Evolutionary conservation across 345 rosid species (phyloP).

Genomic region (Euphorbia tirucalli): DNA sequence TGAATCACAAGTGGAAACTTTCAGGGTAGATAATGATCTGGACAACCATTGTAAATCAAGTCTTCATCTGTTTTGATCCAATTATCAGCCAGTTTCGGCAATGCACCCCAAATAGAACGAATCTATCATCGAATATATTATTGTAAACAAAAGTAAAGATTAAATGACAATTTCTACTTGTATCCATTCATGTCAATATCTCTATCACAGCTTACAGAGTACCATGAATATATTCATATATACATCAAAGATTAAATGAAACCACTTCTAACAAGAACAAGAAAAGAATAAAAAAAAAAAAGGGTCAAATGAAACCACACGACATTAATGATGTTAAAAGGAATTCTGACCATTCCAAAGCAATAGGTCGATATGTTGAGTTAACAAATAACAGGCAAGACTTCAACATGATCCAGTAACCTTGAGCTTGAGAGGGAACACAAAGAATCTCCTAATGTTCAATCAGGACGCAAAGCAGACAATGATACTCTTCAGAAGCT

Average conservation of each 20-base stretch:
- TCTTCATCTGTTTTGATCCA: background rate
- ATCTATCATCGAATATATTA: background rate
- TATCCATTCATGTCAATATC: background rate
- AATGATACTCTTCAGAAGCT: background rate
- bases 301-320: background rate
- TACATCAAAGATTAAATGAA: background rate
- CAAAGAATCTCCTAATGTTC: background rate
- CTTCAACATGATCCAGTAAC: background rate
- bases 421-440: background rate
- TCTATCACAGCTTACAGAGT: constrained; percentile 1
- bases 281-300: too few species aligned
- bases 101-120: background rate
- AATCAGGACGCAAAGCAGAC: background rate
- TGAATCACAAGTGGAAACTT: background rate
- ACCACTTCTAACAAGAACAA: too few species aligned
- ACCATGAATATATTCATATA: background rate
- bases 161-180: background rate
- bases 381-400: background rate
- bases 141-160: background rate
- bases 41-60: background rate
- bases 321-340: background rate
- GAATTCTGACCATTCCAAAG: background rate
- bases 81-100: too few species aligned
- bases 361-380: background rate
- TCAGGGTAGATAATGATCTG: background rate